A percentile compares a stretch with the other conserved stretches of the same genome.
phyloP scores from a whole-genome alignment of 805 yeast species.

The Ogataea pini region DNA sequence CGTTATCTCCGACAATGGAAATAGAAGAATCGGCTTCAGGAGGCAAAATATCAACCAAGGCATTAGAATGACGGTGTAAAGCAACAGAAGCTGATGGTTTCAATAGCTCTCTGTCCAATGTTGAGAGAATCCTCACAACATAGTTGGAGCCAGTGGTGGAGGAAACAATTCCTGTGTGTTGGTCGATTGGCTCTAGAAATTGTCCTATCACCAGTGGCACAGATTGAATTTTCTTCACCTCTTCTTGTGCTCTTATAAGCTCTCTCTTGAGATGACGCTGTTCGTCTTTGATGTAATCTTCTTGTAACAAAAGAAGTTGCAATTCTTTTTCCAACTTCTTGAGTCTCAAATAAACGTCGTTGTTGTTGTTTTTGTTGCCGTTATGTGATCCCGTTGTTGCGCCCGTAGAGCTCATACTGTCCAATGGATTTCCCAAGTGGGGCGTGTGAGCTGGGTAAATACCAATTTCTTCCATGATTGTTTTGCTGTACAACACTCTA shows the following conservation, averaged over 20 bases:
- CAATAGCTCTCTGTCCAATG: slow-evolving; percentile 90
- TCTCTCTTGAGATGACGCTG: slow-evolving; percentile 95
- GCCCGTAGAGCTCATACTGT: slow-evolving; percentile 27
- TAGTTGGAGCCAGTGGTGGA: slow-evolving; percentile 97
- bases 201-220: slow-evolving; percentile 98
- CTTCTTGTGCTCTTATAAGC: slow-evolving; percentile 95
- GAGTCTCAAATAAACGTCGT: slow-evolving; percentile 78
- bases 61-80: slow-evolving; percentile 96
- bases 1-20: slow-evolving; percentile 91
- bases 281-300: slow-evolving; percentile 96
- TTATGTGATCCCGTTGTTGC: slow-evolving; percentile 19
- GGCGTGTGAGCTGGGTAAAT: slow-evolving; percentile 39
- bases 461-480: slow-evolving; percentile 63
- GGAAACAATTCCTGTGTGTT: slow-evolving; percentile 93
- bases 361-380: slow-evolving; percentile 33
- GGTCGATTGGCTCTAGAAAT: slow-evolving; percentile 95
- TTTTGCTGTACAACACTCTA: neutral
- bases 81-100: slow-evolving; percentile 97
- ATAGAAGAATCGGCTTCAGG: slow-evolving; percentile 98
- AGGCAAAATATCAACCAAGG: slow-evolving; percentile 94
- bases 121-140: slow-evolving; percentile 91
- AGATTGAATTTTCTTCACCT: slow-evolving; percentile 94
- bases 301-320: slow-evolving; percentile 83
- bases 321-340: slow-evolving; percentile 90
- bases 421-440: slow-evolving; percentile 29